phyloP scores from a whole-genome alignment of 139 green algal genomes.

The Tetradesmus lagerheimii region DNA sequence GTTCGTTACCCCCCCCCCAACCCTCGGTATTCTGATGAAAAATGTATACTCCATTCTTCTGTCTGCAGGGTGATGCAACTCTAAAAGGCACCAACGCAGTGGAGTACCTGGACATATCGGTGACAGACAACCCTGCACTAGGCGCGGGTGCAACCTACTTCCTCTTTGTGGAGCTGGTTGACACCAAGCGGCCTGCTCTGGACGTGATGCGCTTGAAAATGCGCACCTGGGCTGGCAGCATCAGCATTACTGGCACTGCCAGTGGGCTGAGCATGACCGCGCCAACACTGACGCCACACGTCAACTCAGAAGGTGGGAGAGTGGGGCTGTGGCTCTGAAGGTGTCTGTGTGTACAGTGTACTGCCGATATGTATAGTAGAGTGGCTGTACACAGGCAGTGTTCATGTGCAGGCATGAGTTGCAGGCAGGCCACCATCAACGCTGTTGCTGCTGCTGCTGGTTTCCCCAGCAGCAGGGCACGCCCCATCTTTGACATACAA shows the following conservation, averaged over 20 bases:
- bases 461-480: too few species aligned
- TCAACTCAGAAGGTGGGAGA: not conserved
- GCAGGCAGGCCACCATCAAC: too few species aligned
- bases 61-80: not conserved
- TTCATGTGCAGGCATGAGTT: too few species aligned
- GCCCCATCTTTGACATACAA: too few species aligned
- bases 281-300: not conserved
- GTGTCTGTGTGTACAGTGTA: too few species aligned
- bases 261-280: not conserved
- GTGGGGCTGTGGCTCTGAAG: not conserved
- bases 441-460: too few species aligned
- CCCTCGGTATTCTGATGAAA: too few species aligned
- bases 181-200: not conserved
- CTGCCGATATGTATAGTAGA: too few species aligned
- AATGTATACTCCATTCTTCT: not conserved
- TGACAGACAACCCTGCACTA: not conserved
- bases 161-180: not conserved
- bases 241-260: not conserved
- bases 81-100: not conserved
- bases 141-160: not conserved
- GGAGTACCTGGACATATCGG: not conserved
- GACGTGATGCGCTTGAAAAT: not conserved
- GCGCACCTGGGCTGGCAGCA: not conserved
- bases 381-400: too few species aligned
- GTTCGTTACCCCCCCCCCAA: too few species aligned